These are phyloP conservation scores for Silene uniflora DNA, from an alignment of 148 eudicot genomes.

Conservation along the genomic window DNA sequence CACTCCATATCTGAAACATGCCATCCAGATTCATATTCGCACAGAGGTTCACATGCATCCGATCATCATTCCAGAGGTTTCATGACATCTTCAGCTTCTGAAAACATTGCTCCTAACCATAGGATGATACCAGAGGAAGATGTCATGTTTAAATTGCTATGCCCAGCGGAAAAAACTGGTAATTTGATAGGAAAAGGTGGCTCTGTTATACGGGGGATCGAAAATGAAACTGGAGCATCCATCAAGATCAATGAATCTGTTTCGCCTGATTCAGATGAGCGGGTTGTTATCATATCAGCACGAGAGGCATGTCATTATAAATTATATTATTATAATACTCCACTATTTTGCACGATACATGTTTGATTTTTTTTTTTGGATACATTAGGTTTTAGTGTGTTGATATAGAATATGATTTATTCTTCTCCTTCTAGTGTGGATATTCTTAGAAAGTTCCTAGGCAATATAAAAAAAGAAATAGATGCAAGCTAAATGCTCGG, in stretches of 20 bases:
- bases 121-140: slow-evolving; percentile 52
- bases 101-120: slow-evolving; percentile 35
- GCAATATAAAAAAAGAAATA: background rate
- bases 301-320: slow-evolving; percentile 45
- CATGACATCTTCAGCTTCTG: slow-evolving; percentile 28
- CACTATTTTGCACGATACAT: background rate
- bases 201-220: slow-evolving; percentile 32
- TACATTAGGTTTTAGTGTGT: background rate
- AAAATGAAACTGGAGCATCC: slow-evolving; percentile 59
- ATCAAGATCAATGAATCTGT: slow-evolving; percentile 46
- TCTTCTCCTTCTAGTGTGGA: background rate
- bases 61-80: slow-evolving; percentile 36
- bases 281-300: slow-evolving; percentile 48
- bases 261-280: slow-evolving; percentile 48
- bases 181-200: slow-evolving; percentile 67
- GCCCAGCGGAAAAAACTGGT: slow-evolving; percentile 47
- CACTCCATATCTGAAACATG: slow-evolving; percentile 35
- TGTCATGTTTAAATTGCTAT: slow-evolving; percentile 45
- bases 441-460: background rate
- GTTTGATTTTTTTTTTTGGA: background rate
- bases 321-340: too few species aligned
- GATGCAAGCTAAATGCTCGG: background rate
- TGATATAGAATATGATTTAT: background rate
- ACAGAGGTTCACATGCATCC: slow-evolving; percentile 17
- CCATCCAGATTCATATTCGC: slow-evolving; percentile 28